Evolutionary conservation across 2,329 filamentous ascomycete genomes (phyloP).

Genomic region (Tolypocladium sp.): DNA sequence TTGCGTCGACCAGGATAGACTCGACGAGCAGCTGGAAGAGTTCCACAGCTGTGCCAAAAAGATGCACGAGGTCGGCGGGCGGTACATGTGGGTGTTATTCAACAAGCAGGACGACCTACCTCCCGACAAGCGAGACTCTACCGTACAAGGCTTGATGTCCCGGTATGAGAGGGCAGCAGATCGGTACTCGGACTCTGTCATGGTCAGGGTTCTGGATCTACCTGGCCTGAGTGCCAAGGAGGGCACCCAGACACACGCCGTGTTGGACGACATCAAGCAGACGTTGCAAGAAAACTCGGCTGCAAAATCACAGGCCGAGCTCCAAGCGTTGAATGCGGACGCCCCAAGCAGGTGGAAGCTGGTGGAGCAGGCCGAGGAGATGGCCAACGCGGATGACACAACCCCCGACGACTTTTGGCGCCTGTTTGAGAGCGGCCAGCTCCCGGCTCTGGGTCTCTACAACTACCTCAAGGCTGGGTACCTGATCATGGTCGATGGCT

Average conservation of each 20-base stretch:
- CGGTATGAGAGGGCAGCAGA: constrained; percentile 9
- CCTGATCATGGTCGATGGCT: constrained; percentile 18
- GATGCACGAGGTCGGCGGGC: constrained; percentile 10
- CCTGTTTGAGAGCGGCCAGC: constrained; percentile 14
- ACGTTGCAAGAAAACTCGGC: background rate
- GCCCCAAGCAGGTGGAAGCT: background rate
- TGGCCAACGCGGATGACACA: constrained; percentile 4
- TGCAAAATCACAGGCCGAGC: background rate
- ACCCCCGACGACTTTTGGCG: constrained; percentile 14
- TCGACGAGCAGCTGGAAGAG: constrained; percentile 16
- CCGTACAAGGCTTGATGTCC: constrained; percentile 5
- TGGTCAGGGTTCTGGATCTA: constrained; percentile 11
- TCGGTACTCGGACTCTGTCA: constrained; percentile 2
- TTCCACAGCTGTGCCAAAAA: constrained; percentile 11
- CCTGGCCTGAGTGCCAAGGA: constrained; percentile 14
- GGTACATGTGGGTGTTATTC: constrained; percentile 19
- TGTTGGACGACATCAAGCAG: background rate
- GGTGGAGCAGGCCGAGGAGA: background rate
- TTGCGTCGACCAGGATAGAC: constrained; percentile 12
- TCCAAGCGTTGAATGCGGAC: too few species aligned
- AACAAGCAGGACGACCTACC: constrained; percentile 21
- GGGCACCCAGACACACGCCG: constrained; percentile 9
- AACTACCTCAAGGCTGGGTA: constrained; percentile 23
- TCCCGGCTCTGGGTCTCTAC: constrained; percentile 22
- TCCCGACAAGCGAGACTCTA: constrained; percentile 4